Base-by-base conservation (phyloP, 768 basidiomycete species). In the Dendrothele bispora region DNA sequence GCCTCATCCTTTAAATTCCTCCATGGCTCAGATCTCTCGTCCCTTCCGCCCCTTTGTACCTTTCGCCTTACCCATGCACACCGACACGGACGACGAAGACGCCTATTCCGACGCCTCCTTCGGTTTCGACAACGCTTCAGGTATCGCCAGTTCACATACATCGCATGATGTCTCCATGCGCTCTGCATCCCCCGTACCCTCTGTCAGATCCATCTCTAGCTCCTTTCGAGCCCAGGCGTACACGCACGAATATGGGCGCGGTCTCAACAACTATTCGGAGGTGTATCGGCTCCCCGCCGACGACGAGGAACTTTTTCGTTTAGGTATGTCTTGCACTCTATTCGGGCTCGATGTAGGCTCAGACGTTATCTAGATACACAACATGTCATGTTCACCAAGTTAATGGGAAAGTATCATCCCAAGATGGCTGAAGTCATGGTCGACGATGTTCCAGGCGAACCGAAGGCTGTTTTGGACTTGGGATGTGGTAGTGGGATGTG, bases 401-500 rank as follows among this genome's bases (percentile, higher is more conserved):
- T 83, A 27, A 75, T 88, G 69, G 87, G 86, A 44, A 82, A 79
- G 57, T 91, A 86, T 54, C 79, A 83, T 0, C 77, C 79, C 7
- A 73, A 75, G 4, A 63, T 91, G 55, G 57, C 64, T 15, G 70
- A 82, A 38, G 65, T 88, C 43, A 75, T 91, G 73, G 75, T 69
- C 20, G 78, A 84, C 29, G 77, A 83, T 55, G 67, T 66, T 14
- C 72, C 76, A 6, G 80, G 79, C 15, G 77, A 83, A 55, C 70
- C 64, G 21, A 90, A 88, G 62, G 69, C 80, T 5, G 71, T 77
- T 41, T 70, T 91, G 14, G 89, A 91, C 64, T 73, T 91, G 20
- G 89, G 89, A 6, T 89, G 88, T 58, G 89, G 89, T 14, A 86
- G 82, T 53, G 89, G 88, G 39, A 79, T 74, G 53, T 91, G 89